Base-by-base conservation (phyloP, 192 early-diverging fungal genomes). In the Jimgerdemannia lactiflua region DNA sequence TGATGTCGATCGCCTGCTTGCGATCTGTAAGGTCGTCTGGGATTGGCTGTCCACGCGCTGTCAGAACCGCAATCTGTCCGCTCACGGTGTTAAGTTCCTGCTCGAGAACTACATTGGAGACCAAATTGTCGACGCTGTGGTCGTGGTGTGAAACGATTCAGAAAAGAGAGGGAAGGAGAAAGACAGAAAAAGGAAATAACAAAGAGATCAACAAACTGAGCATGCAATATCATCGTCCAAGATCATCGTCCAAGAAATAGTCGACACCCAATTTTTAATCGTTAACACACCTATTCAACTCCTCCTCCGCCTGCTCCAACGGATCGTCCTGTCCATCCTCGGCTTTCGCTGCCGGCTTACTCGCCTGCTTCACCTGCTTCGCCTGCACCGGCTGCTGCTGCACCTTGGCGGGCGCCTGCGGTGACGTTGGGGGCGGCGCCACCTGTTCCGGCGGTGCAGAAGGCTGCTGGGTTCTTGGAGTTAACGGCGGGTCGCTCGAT, bases 81-180 rank as follows among this genome's bases (percentile, higher is more conserved):
- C 86, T 70, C 0, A 91, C 74, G 14, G 80, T 40, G 14, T 76
- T 80, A 68, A 89, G 84, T 73, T 96, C 94, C 4, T 80, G 72
- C 76, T 95, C 92, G 3, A 96, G 73, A 3, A 96, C 94, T 72
- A 82, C 81, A 74, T 92, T 96, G 10, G 94, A 95, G 14, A 88
- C 85, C 69, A 96, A 82, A 43, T 65, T 42, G 42, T 95, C 94
- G 7, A 93, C 89, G 77, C 92, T 95, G 63, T 6, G 8, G 0
- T 59, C 8, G 14, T 6, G 14, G 14, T 6, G 49, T 6, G 8
- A 59, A 59, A 14, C 49, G 49, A 59, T 59, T 6, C 49, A 59
- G 6, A 6, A 59, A 59, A 59, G 49, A 41, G 43, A 66, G 43
- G 42, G 69, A 65, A 40, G 40, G 66, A 20, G 18, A 67, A 4